Percentiles rank a stretch among this genome's conserved stretches.
phyloP scores from a whole-genome alignment of 2,329 filamentous ascomycete genomes.

The Lachnellula cervina region DNA sequence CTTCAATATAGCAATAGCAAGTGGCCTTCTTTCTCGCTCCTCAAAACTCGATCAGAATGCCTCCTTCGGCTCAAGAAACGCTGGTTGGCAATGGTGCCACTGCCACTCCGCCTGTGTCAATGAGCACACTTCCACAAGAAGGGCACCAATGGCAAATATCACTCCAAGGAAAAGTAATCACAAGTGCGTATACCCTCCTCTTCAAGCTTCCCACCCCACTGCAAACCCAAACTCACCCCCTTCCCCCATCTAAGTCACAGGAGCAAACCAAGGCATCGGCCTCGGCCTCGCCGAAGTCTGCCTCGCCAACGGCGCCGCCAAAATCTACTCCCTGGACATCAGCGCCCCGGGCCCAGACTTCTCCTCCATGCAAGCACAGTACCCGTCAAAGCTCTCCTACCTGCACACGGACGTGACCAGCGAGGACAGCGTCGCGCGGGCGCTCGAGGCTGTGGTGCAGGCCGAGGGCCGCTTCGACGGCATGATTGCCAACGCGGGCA shows the following conservation, averaged over 20 bases:
- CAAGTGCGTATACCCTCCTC: conserved; percentile 26
- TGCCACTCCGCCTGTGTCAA: too few relatives aligned
- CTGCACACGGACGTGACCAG: conserved; percentile 32
- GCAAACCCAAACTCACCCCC: not conserved
- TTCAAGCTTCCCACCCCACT: too few relatives aligned
- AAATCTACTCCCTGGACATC: conserved; percentile 44
- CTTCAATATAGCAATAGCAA: too few relatives aligned
- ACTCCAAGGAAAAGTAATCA: conserved; percentile 32
- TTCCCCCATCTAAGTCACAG: conserved; percentile 34
- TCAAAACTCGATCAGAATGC: too few relatives aligned
- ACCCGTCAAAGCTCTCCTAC: conserved; percentile 24
- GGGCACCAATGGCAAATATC: conserved; percentile 18
- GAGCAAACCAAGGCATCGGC: conserved; percentile 38
- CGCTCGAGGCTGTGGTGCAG: conserved; percentile 54
- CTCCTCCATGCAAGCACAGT: conserved; percentile 33
- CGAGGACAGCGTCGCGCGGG: conserved; percentile 40
- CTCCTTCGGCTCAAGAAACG: too few relatives aligned
- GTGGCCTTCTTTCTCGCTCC: too few relatives aligned
- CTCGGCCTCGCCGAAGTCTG: conserved; percentile 44
- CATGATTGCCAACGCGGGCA: conserved; percentile 66
- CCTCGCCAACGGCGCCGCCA: conserved; percentile 39
- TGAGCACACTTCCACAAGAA: too few relatives aligned
- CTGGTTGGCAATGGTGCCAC: too few relatives aligned
- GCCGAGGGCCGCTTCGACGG: conserved; percentile 69
- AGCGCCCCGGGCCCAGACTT: conserved; percentile 40